Conservation (phyloP, 306 rosid species). For the Dryas drummondii region DNA sequence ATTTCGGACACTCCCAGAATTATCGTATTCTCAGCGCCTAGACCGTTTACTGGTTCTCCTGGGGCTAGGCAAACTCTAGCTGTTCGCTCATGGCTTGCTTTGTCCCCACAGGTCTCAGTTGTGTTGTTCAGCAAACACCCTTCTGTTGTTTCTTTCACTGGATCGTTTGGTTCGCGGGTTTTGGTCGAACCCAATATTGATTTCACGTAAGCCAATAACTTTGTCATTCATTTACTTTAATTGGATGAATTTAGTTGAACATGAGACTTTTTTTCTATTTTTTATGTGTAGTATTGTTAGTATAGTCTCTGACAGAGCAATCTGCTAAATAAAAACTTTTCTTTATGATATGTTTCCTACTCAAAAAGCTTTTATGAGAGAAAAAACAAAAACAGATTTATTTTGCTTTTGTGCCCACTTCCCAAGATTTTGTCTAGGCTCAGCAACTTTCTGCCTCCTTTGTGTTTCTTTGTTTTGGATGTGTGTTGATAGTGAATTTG, state of each 20-base stretch:
- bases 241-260: neutral
- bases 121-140: conserved; percentile 68
- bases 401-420: neutral
- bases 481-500: neutral
- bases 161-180: conserved; percentile 57
- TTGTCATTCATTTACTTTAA: neutral
- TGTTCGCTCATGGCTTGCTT: conserved; percentile 80
- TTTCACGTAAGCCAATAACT: conserved; percentile 66
- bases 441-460: no score
- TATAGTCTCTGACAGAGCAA: neutral
- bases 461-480: no score
- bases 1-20: conserved; percentile 40
- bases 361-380: neutral
- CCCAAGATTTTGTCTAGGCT: no score
- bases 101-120: conserved; percentile 53
- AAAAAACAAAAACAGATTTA: neutral
- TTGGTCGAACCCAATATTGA: conserved; percentile 64
- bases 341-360: neutral
- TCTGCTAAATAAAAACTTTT: neutral
- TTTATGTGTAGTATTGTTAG: neutral
- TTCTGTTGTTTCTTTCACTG: conserved; percentile 60
- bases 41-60: conserved; percentile 54
- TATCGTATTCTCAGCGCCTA: conserved; percentile 74
- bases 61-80: conserved; percentile 65
- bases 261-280: no score